Evolutionary conservation across 176 grass and related monocot genomes (phyloP), one percentile per base, ranked within the genome.

Genomic region (Carex littledalei): DNA sequence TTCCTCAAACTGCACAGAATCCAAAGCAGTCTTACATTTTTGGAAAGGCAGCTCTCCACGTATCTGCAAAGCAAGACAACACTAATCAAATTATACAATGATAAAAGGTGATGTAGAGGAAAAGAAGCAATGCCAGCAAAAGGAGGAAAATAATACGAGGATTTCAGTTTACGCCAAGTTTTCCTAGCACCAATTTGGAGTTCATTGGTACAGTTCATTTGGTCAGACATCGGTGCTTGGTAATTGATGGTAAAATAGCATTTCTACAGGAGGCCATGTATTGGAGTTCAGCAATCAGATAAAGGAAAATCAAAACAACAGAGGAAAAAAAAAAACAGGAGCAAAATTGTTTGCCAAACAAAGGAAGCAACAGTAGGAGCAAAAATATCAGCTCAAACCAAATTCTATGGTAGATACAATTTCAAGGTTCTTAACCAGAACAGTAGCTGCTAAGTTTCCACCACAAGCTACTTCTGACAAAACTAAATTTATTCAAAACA

Each of bases 1-100:
- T 85, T 95, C 90, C 52, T 63, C 78, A 49, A 99, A 99, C 67
- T 84, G 91, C 65, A 94, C 93, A 29, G 97, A 94, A 59, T 92
- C 93, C 73, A 99, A 83, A 66, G 93, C 97, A 75, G 81, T 85
- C 55, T 87, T 86, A 72, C 90, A 94, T 85, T 92, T 99, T 84
- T 92, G 97, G 78, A 87, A 86, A 32, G 93, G 90, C 74, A 99
- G 86, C 45, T 96, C 90, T 58, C 93, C 97, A 15, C 87, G 88
- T 85, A 99, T 77, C 97, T 99, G 84, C 9, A 6, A 78, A 57
- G 26, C 24, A 56, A 43, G 57, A 63, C 45, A 53, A 68, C 64
- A 67, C 6, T 63, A 2, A 67, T n/a, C n/a, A 12, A 55, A 34
- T 53, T 29, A 55, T 67, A 78, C 45, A 34, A 68, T 54, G 54